Conservation (phyloP, 83 land plant genomes). For the Diphasiastrum complanatum region DNA sequence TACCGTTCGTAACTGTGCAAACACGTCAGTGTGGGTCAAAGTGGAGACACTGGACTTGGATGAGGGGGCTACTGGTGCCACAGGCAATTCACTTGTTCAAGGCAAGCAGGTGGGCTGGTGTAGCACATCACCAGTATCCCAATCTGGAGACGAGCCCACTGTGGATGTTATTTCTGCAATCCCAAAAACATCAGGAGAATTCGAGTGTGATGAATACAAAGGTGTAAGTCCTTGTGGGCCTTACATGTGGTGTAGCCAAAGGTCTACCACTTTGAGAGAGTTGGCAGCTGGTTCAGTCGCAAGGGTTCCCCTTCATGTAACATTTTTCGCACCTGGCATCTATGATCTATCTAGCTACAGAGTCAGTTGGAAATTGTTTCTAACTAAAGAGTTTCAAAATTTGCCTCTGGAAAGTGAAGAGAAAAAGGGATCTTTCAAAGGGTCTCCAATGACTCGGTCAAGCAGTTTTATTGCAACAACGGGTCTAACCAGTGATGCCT, state of each 20-base stretch:
- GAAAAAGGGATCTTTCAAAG: too few species aligned
- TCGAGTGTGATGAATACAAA: neutral
- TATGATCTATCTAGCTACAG: conserved; percentile 34
- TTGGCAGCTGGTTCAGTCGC: conserved; percentile 23
- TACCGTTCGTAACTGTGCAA: conserved; percentile 27
- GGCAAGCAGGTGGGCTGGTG: conserved; percentile 25
- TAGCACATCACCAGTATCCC: neutral
- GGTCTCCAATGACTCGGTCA: too few species aligned
- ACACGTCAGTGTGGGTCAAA: conserved; percentile 16
- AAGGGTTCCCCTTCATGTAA: conserved; percentile 22
- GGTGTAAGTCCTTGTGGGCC: conserved; percentile 16
- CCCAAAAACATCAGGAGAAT: conserved; percentile 5
- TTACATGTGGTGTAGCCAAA: conserved; percentile 29
- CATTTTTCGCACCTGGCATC: conserved; percentile 34
- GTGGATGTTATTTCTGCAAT: too few species aligned
- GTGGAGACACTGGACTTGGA: conserved; percentile 33
- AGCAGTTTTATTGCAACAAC: too few species aligned
- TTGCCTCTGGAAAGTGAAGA: too few species aligned
- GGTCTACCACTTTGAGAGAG: conserved; percentile 9
- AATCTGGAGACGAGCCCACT: too few species aligned
- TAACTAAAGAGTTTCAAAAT: too few species aligned
- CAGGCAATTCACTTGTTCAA: conserved; percentile 3
- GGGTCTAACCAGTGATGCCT: too few species aligned
- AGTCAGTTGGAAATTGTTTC: conserved; percentile 30
- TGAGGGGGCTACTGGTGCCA: neutral